A percentile compares a stretch with the other conserved stretches of the same genome.
Evolutionary conservation across 345 rosid species (phyloP).

Genomic region (Lepidium sativum): DNA sequence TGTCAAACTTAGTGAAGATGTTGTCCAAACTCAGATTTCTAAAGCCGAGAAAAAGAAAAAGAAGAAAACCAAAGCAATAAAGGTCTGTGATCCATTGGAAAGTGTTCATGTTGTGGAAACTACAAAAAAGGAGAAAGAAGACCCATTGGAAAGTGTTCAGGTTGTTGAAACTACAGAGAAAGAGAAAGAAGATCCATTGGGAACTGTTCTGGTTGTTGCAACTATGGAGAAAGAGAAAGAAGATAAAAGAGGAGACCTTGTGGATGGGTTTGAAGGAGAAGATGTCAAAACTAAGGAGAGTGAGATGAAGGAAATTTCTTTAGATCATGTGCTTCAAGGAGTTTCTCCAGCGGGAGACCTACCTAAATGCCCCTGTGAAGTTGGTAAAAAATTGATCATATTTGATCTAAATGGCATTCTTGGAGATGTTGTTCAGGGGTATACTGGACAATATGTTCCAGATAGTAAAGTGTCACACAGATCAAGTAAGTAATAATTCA

Average conservation of each 20-base stretch:
- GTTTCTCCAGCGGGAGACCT: constrained; percentile 1
- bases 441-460: constrained; percentile 24
- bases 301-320: constrained; percentile 4
- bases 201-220: constrained; percentile 1
- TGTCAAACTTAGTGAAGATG: background rate
- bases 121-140: background rate
- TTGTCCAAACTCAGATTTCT: constrained; percentile 9
- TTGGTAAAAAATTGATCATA: constrained; percentile 51
- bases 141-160: background rate
- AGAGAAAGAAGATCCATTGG: background rate
- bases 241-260: background rate
- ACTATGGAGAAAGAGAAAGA: background rate
- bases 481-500: constrained; percentile 42
- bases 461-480: constrained; percentile 36
- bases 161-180: background rate
- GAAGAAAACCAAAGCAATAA: constrained; percentile 4
- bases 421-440: constrained; percentile 40
- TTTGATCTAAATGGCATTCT: constrained; percentile 87
- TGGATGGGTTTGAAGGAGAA: background rate
- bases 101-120: background rate
- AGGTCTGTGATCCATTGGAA: background rate
- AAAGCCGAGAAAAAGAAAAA: constrained; percentile 22
- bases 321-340: constrained; percentile 1
- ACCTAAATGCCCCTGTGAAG: constrained; percentile 16
- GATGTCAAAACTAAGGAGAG: background rate